phyloP scores from a whole-genome alignment of 2,329 filamentous ascomycete genomes.

The Xylaria sp. region DNA sequence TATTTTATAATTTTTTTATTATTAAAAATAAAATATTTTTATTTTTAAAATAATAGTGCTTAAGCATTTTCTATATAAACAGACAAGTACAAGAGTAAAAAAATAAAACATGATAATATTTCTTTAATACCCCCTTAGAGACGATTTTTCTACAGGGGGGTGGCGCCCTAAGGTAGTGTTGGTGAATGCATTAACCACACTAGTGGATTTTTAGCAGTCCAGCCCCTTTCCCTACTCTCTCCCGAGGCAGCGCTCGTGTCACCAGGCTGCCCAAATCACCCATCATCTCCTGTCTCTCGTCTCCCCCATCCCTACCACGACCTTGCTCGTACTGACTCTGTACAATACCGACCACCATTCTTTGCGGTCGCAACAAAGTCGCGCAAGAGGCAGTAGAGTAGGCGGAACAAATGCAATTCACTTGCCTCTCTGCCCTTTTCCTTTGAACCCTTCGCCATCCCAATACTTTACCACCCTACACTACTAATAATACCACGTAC shows the following conservation, averaged over 20 bases:
- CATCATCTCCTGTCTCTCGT: constrained; percentile 5
- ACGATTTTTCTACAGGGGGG: too few species aligned
- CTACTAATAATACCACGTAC: constrained; percentile 41
- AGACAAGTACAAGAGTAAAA: too few species aligned
- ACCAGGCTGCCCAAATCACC: background rate
- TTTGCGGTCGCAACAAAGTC: constrained; percentile 37
- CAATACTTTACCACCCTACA: constrained; percentile 20
- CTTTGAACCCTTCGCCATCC: constrained; percentile 30
- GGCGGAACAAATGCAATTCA: constrained; percentile 32
- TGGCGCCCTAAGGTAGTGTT: too few species aligned
- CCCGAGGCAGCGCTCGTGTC: constrained; percentile 27
- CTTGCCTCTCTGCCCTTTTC: constrained; percentile 18
- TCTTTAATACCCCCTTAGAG: too few species aligned
- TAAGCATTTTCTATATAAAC: too few species aligned
- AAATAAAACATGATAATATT: too few species aligned
- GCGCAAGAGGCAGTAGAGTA: constrained; percentile 18
- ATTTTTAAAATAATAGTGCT: too few species aligned
- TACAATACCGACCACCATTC: constrained; percentile 17
- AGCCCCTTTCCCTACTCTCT: constrained; percentile 33
- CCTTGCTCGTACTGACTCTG: constrained; percentile 6
- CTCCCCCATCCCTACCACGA: constrained; percentile 1
- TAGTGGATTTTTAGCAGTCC: constrained; percentile 33
- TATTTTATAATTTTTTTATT: too few species aligned
- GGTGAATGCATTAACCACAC: constrained; percentile 22
- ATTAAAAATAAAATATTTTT: too few species aligned